phyloP scores from a whole-genome alignment of 257 asterid genomes.

The Lantana camara region DNA sequence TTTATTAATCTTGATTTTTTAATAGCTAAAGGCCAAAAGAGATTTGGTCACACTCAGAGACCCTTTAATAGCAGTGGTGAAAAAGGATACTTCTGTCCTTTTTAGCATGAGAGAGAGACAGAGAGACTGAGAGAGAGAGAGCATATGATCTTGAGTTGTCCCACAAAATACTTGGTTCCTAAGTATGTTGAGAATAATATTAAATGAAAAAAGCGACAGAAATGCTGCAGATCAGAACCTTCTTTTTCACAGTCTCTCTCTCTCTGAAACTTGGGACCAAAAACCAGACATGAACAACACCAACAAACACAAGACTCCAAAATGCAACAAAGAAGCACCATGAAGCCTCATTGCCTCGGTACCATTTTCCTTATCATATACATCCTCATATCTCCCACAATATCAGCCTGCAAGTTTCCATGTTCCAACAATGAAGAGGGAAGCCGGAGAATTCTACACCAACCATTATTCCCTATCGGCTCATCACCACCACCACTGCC shows the following conservation, averaged over 20 bases:
- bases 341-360: constrained; percentile 38
- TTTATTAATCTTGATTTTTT: too few species aligned
- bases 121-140: constrained; percentile 11
- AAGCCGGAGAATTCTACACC: constrained; percentile 71
- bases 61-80: constrained; percentile 1
- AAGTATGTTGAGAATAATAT: background rate
- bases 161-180: constrained; percentile 2
- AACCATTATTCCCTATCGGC: constrained; percentile 63
- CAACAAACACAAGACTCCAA: constrained; percentile 19
- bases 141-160: constrained; percentile 20
- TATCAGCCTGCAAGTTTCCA: constrained; percentile 9
- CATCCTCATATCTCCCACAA: constrained; percentile 26
- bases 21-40: too few species aligned
- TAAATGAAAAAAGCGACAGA: constrained; percentile 24
- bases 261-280: constrained; percentile 18
- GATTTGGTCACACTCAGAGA: background rate
- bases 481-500: constrained; percentile 50
- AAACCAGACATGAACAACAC: constrained; percentile 37
- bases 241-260: constrained; percentile 31
- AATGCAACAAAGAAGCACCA: constrained; percentile 19
- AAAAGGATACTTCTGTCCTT: constrained; percentile 17
- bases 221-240: constrained; percentile 47
- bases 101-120: constrained; percentile 3
- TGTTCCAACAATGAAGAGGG: constrained; percentile 11
- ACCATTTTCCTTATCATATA: constrained; percentile 33